These are phyloP conservation scores for Graphilbum sp. DNA, from an alignment of 2,329 filamentous ascomycete genomes.

Conservation along the genomic window DNA sequence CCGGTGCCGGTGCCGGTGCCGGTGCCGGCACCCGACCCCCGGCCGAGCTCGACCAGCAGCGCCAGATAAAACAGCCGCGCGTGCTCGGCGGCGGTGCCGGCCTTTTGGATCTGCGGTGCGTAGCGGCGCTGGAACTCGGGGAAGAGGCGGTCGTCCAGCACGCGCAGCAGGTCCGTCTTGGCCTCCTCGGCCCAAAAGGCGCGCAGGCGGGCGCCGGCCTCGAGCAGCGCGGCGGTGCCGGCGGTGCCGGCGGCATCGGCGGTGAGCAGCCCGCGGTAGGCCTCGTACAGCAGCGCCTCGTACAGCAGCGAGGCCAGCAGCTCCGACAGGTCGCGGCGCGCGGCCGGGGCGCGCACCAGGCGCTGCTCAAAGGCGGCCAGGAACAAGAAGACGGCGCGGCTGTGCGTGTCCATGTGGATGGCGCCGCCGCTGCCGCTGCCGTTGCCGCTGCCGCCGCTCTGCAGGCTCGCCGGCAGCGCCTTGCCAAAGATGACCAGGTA, in stretches of 20 bases:
- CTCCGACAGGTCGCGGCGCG: conserved; percentile 23
- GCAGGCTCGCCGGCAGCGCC: conserved; percentile 13
- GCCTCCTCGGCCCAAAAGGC: conserved; percentile 16
- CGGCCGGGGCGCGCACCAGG: conserved; percentile 18
- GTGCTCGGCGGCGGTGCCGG: conserved; percentile 13
- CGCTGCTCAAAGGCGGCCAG: conserved; percentile 26
- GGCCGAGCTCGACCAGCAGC: conserved; percentile 21
- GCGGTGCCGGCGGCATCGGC: conserved; percentile 11
- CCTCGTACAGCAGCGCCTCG: conserved; percentile 22
- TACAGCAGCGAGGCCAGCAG: conserved; percentile 21
- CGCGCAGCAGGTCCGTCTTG: conserved; percentile 15
- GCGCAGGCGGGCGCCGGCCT: conserved; percentile 22
- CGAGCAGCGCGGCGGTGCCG: conserved; percentile 17
- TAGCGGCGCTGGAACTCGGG: conserved; percentile 20
- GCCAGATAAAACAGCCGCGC: conserved; percentile 22
- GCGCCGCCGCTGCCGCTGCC: too few relatives aligned
- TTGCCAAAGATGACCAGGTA: conserved; percentile 31
- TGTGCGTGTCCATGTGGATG: too few relatives aligned
- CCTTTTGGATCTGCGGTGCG: conserved; percentile 11
- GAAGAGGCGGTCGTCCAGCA: conserved; percentile 22
- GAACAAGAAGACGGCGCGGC: conserved; percentile 20
- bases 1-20: too few relatives aligned
- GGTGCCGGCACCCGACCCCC: conserved; percentile 13
- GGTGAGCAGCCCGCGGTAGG: conserved; percentile 16
- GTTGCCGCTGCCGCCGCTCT: too few relatives aligned